A percentile compares a stretch with the other conserved stretches of the same genome.
phyloP scores from a whole-genome alignment of 2,329 filamentous ascomycete genomes.

The Didymella arachidicola region DNA sequence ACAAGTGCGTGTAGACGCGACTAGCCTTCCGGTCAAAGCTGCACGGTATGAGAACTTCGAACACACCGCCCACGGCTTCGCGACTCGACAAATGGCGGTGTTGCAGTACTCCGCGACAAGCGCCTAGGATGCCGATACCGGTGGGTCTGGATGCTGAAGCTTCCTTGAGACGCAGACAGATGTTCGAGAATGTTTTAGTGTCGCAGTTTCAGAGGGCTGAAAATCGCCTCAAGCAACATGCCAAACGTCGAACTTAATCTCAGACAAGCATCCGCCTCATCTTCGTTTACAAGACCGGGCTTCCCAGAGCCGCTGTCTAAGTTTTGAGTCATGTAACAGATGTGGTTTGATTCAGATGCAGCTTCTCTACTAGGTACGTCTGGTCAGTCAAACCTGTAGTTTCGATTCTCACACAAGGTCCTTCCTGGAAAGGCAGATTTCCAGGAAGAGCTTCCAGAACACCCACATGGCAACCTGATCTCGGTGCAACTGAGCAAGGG shows the following conservation, averaged over 20 bases:
- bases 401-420: conserved; percentile 17
- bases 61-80: conserved; percentile 16
- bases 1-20: conserved; percentile 1
- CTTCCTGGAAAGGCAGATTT: conserved; percentile 7
- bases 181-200: conserved; percentile 29
- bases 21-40: conserved; percentile 21
- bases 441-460: conserved; percentile 10
- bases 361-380: conserved; percentile 12
- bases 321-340: conserved; percentile 19
- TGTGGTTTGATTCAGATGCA: conserved; percentile 9
- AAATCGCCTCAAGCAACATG: conserved; percentile 2
- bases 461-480: not conserved
- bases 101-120: conserved; percentile 20
- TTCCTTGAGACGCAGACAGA: conserved; percentile 36
- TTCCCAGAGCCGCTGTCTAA: conserved; percentile 18
- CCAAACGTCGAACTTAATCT: conserved; percentile 16
- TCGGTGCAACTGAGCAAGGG: not conserved
- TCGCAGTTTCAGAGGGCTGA: conserved; percentile 16
- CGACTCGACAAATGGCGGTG: conserved; percentile 23
- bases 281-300: conserved; percentile 11
- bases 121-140: conserved; percentile 21
- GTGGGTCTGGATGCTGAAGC: conserved; percentile 21
- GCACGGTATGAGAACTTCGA: conserved; percentile 8
- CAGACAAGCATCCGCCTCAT: conserved; percentile 20
- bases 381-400: conserved; percentile 24